phyloP scores from a whole-genome alignment of 371 early-diverging fungal genomes.

The Paraphysoderma sedebokerense region DNA sequence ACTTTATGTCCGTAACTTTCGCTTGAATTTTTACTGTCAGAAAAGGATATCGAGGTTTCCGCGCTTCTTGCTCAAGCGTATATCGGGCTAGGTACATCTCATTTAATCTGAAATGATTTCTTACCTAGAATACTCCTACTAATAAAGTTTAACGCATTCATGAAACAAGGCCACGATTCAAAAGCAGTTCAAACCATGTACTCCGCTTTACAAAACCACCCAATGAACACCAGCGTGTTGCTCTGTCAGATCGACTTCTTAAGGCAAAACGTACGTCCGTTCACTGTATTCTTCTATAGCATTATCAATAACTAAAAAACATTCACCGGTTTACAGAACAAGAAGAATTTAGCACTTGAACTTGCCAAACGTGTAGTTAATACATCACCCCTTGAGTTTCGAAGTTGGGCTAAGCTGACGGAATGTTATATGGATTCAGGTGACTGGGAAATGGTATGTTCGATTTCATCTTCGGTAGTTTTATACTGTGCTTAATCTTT shows the following conservation, averaged over 20 bases:
- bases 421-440: conserved; percentile 72
- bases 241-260: conserved; percentile 78
- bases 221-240: conserved; percentile 64
- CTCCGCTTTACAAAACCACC: conserved; percentile 52
- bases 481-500: background rate
- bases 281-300: background rate
- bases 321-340: conserved; percentile 16
- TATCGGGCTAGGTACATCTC: conserved; percentile 33
- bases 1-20: conserved; percentile 7
- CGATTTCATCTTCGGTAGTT: background rate
- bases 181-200: conserved; percentile 72
- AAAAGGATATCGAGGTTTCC: conserved; percentile 73
- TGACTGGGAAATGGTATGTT: conserved; percentile 57
- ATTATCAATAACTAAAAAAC: background rate
- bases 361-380: conserved; percentile 83
- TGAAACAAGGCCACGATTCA: conserved; percentile 57
- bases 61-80: conserved; percentile 62
- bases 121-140: no score
- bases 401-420: conserved; percentile 86
- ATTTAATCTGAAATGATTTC: no score
- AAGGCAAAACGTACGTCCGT: conserved; percentile 36
- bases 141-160: no score
- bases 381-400: conserved; percentile 81
- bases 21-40: conserved; percentile 37
- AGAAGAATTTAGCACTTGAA: conserved; percentile 55